Evolutionary conservation across 768 basidiomycete species (phyloP).

Genomic region (Porpolomopsis calyptriformis): DNA sequence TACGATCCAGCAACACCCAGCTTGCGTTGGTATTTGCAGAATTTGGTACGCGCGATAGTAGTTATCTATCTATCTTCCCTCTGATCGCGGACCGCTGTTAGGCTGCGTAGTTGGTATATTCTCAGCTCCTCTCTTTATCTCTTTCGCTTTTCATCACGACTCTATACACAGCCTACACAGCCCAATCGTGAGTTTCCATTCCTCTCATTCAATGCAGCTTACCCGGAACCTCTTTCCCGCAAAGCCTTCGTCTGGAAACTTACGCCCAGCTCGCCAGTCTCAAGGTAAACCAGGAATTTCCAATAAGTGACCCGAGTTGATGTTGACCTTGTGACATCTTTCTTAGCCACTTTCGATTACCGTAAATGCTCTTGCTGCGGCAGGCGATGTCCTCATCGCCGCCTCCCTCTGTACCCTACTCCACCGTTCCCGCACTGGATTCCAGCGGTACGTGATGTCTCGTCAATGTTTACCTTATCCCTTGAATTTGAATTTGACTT

Average conservation of each 20-base stretch:
- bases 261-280: conserved; percentile 26
- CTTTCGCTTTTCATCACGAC: not conserved
- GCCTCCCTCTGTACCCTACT: conserved; percentile 35
- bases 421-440: conserved; percentile 40
- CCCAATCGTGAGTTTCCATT: conserved; percentile 1
- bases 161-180: not conserved
- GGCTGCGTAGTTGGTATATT: conserved; percentile 16
- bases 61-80: not conserved
- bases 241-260: conserved; percentile 31
- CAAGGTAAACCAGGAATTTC: conserved; percentile 19
- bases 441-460: conserved; percentile 27
- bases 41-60: conserved; percentile 15
- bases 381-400: conserved; percentile 41
- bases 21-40: conserved; percentile 15
- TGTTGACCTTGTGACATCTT: conserved; percentile 2
- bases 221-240: not conserved
- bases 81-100: conserved; percentile 21
- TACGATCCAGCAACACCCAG: not conserved
- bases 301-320: too few species aligned
- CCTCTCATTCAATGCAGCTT: not conserved
- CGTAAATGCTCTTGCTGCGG: conserved; percentile 40
- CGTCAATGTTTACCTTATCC: not conserved
- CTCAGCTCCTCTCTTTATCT: not conserved
- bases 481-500: not conserved
- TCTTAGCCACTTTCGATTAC: conserved; percentile 35